A percentile compares a stretch with the other conserved stretches of the same genome.
These are phyloP conservation scores for Corymbia maculata DNA, from an alignment of 345 rosid species.

Conservation along the genomic window DNA sequence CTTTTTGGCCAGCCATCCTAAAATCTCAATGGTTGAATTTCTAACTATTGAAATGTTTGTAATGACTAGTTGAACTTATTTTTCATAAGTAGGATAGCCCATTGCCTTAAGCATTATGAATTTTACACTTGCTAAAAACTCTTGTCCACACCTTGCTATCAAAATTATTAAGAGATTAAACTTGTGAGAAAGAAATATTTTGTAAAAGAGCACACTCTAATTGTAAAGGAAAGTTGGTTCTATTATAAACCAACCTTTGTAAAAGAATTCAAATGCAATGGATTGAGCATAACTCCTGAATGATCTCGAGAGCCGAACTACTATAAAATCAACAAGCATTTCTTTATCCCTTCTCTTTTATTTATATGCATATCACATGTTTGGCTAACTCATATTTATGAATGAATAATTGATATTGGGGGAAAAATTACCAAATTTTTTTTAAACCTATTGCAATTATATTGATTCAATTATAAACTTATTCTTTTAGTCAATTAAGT, in stretches of 20 bases:
- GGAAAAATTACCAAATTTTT: no score
- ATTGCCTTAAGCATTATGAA: not conserved
- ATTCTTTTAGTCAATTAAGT: no score
- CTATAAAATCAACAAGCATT: no score
- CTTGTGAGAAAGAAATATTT: not conserved
- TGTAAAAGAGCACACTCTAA: not conserved
- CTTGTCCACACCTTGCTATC: not conserved
- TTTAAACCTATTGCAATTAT: no score
- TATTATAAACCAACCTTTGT: not conserved
- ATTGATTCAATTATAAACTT: no score
- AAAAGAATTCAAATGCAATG: not conserved
- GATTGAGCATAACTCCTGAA: not conserved
- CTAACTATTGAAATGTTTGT: not conserved
- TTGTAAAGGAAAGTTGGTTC: not conserved
- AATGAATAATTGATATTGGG: no score
- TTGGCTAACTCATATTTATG: no score
- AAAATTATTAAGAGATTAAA: not conserved
- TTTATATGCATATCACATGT: no score
- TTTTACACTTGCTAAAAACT: not conserved
- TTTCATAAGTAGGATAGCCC: not conserved
- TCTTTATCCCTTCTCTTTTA: no score
- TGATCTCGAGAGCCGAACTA: no score
- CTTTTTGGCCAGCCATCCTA: not conserved
- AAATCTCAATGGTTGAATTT: not conserved
- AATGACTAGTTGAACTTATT: not conserved